Evolutionary conservation across 768 basidiomycete genomes (phyloP), one percentile per base, ranked within the genome.

Genomic region (Sarcodon aspratus): DNA sequence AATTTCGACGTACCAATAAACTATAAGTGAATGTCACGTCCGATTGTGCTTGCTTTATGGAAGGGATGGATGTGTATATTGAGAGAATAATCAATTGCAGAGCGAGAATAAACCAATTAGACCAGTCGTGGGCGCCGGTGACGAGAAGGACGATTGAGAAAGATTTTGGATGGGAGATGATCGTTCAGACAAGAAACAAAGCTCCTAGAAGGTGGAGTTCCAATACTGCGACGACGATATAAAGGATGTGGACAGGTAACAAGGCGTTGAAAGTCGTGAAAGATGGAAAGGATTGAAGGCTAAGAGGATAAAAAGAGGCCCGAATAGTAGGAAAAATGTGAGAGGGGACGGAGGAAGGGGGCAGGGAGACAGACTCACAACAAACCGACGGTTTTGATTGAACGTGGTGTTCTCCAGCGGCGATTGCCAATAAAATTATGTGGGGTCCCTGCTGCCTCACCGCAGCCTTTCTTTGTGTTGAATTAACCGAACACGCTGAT

Each of bases 371-470:
- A 74, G 77, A 74, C 67, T 69, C 57, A 61, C 63, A 61, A 61
- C 56, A 61, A 65, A 72, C 69, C 62, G 56, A 66, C 73, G 75
- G 71, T 79, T 82, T 80, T 82, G 80, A 82, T 83, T 70, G 70
- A 80, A 83, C 81, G 82, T 85, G 82, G 76, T 80, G 75, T 68
- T 69, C 66, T 71, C 63, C 67, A 68, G 68, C 73, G 68, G 67
- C 66, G 69, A 69, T 69, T 72, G 67, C 65, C 66, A 69, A 70
- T 50, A 50, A 50, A 52, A 49, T 47, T 49, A 55, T 50, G 40
- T 42, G 40, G 40, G 40, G 40, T 13, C 40, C 40, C 27, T 42
- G 47, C 50, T 44, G 48, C 42, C 50, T 31, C 50, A 45, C 48
- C 47, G 48, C 48, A 50, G 49, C 33, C 49, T 12, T 33, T 35